Base-by-base conservation (phyloP, 495 filamentous ascomycete genomes). In the Aspergillus haitiensis region DNA sequence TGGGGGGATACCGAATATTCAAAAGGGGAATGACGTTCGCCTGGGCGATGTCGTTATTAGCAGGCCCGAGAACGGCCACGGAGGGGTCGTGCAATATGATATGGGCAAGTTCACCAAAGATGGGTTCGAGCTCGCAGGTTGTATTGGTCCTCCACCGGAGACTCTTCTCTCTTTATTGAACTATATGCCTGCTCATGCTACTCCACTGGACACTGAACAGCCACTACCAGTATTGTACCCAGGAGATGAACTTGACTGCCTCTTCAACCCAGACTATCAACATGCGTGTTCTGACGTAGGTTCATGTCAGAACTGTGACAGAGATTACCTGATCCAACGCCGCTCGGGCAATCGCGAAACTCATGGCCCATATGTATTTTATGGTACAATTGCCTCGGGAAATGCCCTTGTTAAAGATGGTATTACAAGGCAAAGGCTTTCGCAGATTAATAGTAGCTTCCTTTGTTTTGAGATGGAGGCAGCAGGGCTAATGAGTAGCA, bases 41-140 rank as follows among this genome's bases (percentile, higher is more conserved):
- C 72, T 80, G 4, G 77, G 77, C 15, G 76, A 78, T 56, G 61
- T 78, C 21, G 71, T 78, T 4, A 68, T 80, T 27, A 69, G 76
- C 51, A 51, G 57, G 45, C 69, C 72, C 3, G n/a, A 51, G 6
- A 40, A 56, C 31, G 37, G 6, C 8, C 59, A 60, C 5, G 66
- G 65, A 8, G 76, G 70, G 2, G 72, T 78, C 0, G 31, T 75
- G 36, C 74, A 80, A 36, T 77, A 75, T 54, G 16, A 5, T 45
- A 6, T 45, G 42, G 42, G 12, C 6, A 15, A 7, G 42, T 9
- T 15, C 12, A 45, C 12, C 11, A 5, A 15, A 39, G 36, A 39
- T 12, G 7, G 36, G 7, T 45, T 45, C 11, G 42, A 45, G 7
- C 42, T 6, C 42, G 16, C 6, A 7, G 42, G 7, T 45, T 7